Conservation (phyloP, 1,284 basidiomycete species). For the Ustilago loliicola region DNA sequence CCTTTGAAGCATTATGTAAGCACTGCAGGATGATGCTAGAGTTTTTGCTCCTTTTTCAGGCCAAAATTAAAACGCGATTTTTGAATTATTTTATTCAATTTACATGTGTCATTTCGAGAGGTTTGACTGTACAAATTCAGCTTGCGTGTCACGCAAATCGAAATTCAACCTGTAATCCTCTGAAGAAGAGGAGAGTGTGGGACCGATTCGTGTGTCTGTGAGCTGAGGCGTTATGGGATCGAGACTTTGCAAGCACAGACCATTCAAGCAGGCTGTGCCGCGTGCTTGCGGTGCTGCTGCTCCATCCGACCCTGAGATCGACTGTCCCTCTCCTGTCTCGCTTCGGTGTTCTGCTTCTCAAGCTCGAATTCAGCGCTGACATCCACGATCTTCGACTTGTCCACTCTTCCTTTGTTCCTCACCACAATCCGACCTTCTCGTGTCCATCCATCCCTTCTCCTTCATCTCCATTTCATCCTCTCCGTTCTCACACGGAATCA, state of each 20-base stretch:
- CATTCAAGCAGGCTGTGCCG: conserved; percentile 34
- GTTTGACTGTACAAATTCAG: no score
- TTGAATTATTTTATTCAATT: no score
- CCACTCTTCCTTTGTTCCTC: conserved; percentile 6
- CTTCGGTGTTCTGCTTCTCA: conserved; percentile 3
- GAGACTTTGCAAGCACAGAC: conserved; percentile 34
- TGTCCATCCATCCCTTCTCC: not conserved
- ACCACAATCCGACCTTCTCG: not conserved
- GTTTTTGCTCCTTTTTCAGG: no score
- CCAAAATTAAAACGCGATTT: no score
- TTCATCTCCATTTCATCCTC: not conserved
- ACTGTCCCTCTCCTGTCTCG: not conserved
- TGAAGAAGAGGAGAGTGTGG: not conserved
- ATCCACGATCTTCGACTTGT: not conserved
- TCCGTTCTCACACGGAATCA: not conserved
- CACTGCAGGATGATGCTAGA: no score
- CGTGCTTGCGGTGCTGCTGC: not conserved
- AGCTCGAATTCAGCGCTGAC: not conserved
- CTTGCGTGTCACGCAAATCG: no score
- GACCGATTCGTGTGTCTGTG: conserved; percentile 18
- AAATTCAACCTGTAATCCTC: conserved; percentile 5
- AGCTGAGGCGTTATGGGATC: conserved; percentile 10
- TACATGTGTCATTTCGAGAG: no score
- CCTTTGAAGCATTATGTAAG: no score
- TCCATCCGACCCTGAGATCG: conserved; percentile 13